Evolutionary conservation across 495 filamentous ascomycete species (phyloP).

Genomic region (Neurospora sp.): DNA sequence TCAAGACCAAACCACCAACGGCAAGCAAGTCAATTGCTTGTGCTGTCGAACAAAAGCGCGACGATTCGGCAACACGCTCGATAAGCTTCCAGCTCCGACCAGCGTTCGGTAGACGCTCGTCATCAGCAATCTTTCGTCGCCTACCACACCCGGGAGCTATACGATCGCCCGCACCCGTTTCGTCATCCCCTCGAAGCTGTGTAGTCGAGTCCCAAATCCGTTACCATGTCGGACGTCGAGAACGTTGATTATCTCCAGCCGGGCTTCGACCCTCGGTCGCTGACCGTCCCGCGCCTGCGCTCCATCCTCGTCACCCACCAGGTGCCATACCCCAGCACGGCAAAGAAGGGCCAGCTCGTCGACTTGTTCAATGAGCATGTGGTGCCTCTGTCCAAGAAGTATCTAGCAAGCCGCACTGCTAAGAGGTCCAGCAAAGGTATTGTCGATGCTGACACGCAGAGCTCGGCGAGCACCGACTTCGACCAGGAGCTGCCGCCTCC

Average conservation of each 20-base stretch:
- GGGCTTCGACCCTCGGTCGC: constrained; percentile 69
- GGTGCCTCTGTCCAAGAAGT: constrained; percentile 61
- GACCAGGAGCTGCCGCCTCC: constrained; percentile 34
- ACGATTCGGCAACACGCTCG: neutral
- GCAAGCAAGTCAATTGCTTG: neutral
- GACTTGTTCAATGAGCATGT: constrained; percentile 74
- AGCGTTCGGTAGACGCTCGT: neutral
- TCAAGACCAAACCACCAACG: neutral
- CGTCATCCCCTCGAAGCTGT: neutral
- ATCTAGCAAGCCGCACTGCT: constrained; percentile 64
- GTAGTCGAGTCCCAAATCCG: neutral
- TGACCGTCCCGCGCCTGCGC: constrained; percentile 79
- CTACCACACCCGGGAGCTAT: neutral
- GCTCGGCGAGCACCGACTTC: constrained; percentile 28
- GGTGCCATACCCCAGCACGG: constrained; percentile 68
- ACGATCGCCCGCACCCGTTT: neutral
- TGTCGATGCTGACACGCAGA: constrained; percentile 55
- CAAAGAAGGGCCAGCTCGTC: constrained; percentile 79
- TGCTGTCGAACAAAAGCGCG: neutral
- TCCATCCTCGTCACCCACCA: constrained; percentile 83
- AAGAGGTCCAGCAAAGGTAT: constrained; percentile 79
- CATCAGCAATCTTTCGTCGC: neutral
- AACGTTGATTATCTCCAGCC: constrained; percentile 71
- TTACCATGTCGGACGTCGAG: constrained; percentile 53
- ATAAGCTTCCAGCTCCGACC: neutral